Evolutionary conservation across 441 rosid genomes (phyloP), one percentile per base, ranked within the genome.

Genomic region (Pelargonium myrrhifolium): DNA sequence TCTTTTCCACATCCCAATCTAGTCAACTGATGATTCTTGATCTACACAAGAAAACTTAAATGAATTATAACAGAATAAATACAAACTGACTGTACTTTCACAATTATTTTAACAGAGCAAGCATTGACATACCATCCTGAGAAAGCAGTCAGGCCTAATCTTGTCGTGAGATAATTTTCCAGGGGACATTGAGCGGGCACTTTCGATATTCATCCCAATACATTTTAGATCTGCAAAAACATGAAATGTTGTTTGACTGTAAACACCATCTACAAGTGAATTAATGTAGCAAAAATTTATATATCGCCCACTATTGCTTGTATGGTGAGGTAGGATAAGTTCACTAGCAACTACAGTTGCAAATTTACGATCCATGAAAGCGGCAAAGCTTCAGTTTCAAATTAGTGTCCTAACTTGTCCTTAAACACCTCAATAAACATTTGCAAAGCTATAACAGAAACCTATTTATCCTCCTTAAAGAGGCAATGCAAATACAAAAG

Each of bases 91-190:
- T 17, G 20, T 17, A 58, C 21, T 73, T 62, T 15, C 60, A 59
- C 42, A 40, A 5, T 17, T 9, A 35, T 24, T 58, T 69, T 61
- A 62, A 42, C 26, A 69, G 14, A 68, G 68, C 75, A 1, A 53
- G 7, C 26, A 67, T 72, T 55, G 61, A 1, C 61, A 6, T 83
- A 93, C 99, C 99, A 93, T 85, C 82, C 79, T 86, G 55, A 94
- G 92, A 83, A 89, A 88, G 81, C 96, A 80, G 72, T 83, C 87
- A 59, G 97, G 89, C 79, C 79, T 80, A 71, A 65, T 76, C 78
- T 77, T 83, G 65, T 74, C 79, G 74, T 76, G 78, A 66, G 85
- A 79, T 65, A 83, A 78, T 72, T 81, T 91, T 73, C 79, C 87
- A 10, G 89, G 83, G 66, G 78, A 86, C 94, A 89, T 91, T 17